Evolutionary conservation across 2,329 filamentous ascomycete species (phyloP), one percentile per base, ranked within the genome.

Genomic region (Colletotrichum sp.): DNA sequence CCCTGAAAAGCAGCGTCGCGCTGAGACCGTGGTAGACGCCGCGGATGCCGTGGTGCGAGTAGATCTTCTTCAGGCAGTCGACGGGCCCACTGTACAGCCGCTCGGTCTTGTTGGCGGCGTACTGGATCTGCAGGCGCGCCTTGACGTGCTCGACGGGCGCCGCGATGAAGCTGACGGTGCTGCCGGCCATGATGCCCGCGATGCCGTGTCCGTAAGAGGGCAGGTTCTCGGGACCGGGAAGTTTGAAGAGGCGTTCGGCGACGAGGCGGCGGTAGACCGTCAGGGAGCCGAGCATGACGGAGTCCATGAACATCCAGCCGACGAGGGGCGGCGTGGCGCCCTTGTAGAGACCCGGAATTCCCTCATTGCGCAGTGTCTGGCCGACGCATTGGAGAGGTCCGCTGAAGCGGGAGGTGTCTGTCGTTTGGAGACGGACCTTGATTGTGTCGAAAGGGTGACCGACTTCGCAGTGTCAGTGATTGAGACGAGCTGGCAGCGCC

Each of bases 241-340:
- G 39, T 79, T 89, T 90, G 86, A 97, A 98, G 80, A 98, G 86
- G 79, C 95, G 91, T 81, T 97, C 93, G 78, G 94, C 93, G 19
- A 98, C 88, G 61, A 98, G 85, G 64, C 95, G 93, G 48, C 96
- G 94, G 87, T 98, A 98, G 66, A 98, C 91, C 28, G 94, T 98
- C 79, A 99, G 88, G 22, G 95, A 98, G 57, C 97, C 97, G 39
- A 98, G 91, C 96, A 98, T 98, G 75, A 93, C 83, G 57, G 88
- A 90, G 87, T 99, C 97, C 96, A 98, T 98, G 82, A 98, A 95
- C 75, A 98, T 98, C 97, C 97, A 98, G 80, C 97, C 97, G 68
- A 98, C 92, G 65, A 98, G 88, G 68, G 97, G 97, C 72, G 96
- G 96, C 32, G 94, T 95, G 13, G 96, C 96, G 80, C 96, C 96